phyloP scores from a whole-genome alignment of 2,329 filamentous ascomycete genomes.

The Fusarium vanettenii region DNA sequence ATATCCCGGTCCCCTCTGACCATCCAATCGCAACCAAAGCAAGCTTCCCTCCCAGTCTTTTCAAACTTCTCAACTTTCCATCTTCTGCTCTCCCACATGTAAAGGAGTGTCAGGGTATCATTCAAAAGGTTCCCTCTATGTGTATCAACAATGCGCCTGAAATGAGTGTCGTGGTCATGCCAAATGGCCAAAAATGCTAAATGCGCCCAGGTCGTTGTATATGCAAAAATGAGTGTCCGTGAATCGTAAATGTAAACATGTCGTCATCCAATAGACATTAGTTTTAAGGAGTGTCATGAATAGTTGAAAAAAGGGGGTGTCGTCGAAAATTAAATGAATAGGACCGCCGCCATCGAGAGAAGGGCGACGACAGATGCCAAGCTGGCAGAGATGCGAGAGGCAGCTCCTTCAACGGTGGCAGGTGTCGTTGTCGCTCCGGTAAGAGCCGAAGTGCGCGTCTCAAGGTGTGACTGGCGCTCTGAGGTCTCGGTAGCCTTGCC shows the following conservation, averaged over 20 bases:
- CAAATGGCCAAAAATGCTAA: slow-evolving; percentile 24
- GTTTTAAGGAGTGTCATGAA: slow-evolving; percentile 43
- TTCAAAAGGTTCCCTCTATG: slow-evolving; percentile 25
- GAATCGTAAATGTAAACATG: slow-evolving; percentile 30
- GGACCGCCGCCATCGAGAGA: slow-evolving; percentile 33
- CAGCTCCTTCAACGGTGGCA: slow-evolving; percentile 32
- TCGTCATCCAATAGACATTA: slow-evolving; percentile 34
- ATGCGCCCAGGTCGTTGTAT: not conserved
- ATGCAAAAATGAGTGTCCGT: slow-evolving; percentile 36
- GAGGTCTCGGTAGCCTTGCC: slow-evolving; percentile 4
- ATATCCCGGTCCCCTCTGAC: not conserved
- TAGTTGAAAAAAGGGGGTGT: slow-evolving; percentile 2
- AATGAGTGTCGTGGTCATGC: slow-evolving; percentile 39
- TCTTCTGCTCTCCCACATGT: slow-evolving; percentile 3
- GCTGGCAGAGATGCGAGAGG: slow-evolving; percentile 30
- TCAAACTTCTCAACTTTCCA: not conserved
- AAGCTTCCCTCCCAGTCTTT: not conserved
- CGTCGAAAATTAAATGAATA: slow-evolving; percentile 37
- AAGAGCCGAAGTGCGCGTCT: slow-evolving; percentile 35
- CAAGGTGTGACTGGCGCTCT: slow-evolving; percentile 23
- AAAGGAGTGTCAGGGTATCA: slow-evolving; percentile 44
- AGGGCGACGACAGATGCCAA: slow-evolving; percentile 34
- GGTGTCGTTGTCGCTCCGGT: slow-evolving; percentile 22
- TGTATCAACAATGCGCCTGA: slow-evolving; percentile 33
- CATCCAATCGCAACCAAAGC: not conserved